Conservation (phyloP, 2,329 filamentous ascomycete species). For the Aspergillus spinulosporus region DNA sequence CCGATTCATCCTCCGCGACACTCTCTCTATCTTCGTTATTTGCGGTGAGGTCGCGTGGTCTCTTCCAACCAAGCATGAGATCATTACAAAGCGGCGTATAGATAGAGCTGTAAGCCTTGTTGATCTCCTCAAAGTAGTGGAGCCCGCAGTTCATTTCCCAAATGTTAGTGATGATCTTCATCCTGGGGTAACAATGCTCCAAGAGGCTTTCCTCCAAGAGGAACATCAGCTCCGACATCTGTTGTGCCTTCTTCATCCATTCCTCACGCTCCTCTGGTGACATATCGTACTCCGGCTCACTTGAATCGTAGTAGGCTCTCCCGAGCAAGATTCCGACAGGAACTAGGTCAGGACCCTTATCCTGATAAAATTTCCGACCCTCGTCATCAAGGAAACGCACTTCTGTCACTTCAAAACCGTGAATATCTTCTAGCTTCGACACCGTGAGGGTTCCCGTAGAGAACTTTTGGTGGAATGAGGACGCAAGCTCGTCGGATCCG, state of each 20-base stretch:
- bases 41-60: constrained; percentile 44
- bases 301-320: constrained; percentile 51
- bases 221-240: constrained; percentile 52
- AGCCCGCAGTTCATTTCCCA: constrained; percentile 61
- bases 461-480: constrained; percentile 40
- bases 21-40: constrained; percentile 14
- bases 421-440: constrained; percentile 49
- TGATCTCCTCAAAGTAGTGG: constrained; percentile 63
- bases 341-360: constrained; percentile 45
- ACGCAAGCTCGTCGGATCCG: constrained; percentile 42
- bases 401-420: constrained; percentile 61
- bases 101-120: constrained; percentile 60
- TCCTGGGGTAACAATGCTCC: constrained; percentile 60
- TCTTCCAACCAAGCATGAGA: constrained; percentile 66
- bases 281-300: constrained; percentile 40
- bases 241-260: constrained; percentile 24
- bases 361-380: constrained; percentile 50
- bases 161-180: constrained; percentile 61
- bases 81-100: constrained; percentile 68
- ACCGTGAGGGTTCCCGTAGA: constrained; percentile 42
- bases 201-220: constrained; percentile 67
- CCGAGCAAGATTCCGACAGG: constrained; percentile 57
- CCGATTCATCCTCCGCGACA: background rate
- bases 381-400: constrained; percentile 52
- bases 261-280: constrained; percentile 34